phyloP scores from a whole-genome alignment of 176 grass and related monocot genomes.

The Ensete glaucum region DNA sequence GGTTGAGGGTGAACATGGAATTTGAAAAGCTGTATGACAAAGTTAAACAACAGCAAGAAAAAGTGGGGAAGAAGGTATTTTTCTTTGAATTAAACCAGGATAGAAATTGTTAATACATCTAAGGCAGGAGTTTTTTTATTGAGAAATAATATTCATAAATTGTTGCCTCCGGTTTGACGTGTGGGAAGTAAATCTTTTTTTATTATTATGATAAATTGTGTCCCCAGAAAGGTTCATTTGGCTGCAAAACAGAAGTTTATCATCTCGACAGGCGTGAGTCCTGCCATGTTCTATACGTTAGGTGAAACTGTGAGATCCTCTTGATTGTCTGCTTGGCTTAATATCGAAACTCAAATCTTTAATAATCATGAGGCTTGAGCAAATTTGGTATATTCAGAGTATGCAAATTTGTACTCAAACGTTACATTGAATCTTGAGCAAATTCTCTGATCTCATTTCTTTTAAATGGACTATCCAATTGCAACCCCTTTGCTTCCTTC shows the following conservation, averaged over 20 bases:
- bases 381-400: background rate
- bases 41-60: constrained; percentile 90
- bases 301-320: background rate
- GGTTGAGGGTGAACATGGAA: constrained; percentile 92
- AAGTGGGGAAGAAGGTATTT: constrained; percentile 84
- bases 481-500: background rate
- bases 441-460: background rate
- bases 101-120: background rate
- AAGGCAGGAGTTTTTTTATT: background rate
- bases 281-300: background rate
- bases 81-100: background rate
- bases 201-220: too few relatives aligned
- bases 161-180: background rate
- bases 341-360: background rate
- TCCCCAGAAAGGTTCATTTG: background rate
- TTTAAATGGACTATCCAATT: background rate
- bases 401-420: background rate
- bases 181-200: background rate
- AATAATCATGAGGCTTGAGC: background rate
- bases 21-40: constrained; percentile 75
- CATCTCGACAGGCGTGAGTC: background rate
- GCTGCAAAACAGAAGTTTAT: background rate
- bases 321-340: background rate
- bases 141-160: background rate
- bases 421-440: background rate